phyloP scores from a whole-genome alignment of 1,139 yeast species.

The Saccharomyces hybrid region DNA sequence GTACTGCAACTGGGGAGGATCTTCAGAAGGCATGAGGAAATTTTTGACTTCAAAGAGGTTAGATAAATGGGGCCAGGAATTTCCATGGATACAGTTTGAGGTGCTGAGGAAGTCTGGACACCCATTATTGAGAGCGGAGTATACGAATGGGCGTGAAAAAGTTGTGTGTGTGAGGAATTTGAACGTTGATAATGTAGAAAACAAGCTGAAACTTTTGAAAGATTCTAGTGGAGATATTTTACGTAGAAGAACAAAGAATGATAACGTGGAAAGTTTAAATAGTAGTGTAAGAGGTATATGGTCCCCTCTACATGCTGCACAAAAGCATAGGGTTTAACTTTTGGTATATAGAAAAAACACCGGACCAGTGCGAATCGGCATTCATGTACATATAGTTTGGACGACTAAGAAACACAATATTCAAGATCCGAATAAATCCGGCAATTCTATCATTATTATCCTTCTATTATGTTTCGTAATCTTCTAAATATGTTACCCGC shows the following conservation, averaged over 20 bases:
- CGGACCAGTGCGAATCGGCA: neutral
- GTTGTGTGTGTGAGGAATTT: conserved; percentile 58
- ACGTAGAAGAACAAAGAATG: conserved; percentile 51
- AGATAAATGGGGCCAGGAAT: conserved; percentile 46
- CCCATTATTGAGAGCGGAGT: conserved; percentile 68
- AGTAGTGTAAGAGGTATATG: conserved; percentile 91
- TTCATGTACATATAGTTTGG: neutral
- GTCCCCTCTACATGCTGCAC: conserved; percentile 86
- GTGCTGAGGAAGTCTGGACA: conserved; percentile 70
- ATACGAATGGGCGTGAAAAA: conserved; percentile 41
- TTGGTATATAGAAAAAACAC: neutral
- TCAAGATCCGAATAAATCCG: neutral
- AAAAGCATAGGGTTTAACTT: conserved; percentile 56
- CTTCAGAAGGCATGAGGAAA: conserved; percentile 70
- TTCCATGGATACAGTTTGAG: conserved; percentile 66
- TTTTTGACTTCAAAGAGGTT: conserved; percentile 51
- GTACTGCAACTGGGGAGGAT: conserved; percentile 93
- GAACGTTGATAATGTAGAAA: conserved; percentile 44
- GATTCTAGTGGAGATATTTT: conserved; percentile 56
- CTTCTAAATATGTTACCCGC: neutral
- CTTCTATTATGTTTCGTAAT: no score
- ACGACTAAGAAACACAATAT: neutral
- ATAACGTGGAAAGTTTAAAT: conserved; percentile 72
- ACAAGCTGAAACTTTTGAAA: conserved; percentile 47
- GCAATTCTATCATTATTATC: no score